phyloP scores from a whole-genome alignment of 352 stramenopile species.

The Pythium dissimile region DNA sequence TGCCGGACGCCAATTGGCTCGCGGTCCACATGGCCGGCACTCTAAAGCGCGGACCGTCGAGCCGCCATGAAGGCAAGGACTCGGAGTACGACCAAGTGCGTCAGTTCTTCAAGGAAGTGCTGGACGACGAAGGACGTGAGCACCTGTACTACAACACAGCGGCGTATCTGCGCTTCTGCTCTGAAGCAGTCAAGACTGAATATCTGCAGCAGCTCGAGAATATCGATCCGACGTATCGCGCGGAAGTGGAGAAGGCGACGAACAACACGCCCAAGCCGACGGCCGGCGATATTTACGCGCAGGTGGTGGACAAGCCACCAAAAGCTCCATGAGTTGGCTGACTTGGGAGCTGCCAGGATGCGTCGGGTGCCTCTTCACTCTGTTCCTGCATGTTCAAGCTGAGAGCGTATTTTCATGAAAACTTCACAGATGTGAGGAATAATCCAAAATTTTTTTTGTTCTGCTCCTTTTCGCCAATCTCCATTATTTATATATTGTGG shows the following conservation, averaged over 20 bases:
- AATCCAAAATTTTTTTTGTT: neutral
- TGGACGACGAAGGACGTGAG: constrained; percentile 15
- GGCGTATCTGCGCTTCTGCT: constrained; percentile 26
- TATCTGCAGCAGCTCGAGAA: constrained; percentile 27
- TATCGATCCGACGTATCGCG: constrained; percentile 24
- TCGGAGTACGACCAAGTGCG: constrained; percentile 28
- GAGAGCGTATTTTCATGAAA: too few species aligned
- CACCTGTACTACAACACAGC: constrained; percentile 28
- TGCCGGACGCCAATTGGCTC: constrained; percentile 18
- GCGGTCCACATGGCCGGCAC: constrained; percentile 18
- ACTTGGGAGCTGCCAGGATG: neutral
- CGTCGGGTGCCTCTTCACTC: too few species aligned
- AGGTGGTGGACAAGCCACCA: constrained; percentile 16
- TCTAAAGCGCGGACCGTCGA: constrained; percentile 23
- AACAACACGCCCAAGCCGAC: constrained; percentile 10
- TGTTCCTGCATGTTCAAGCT: too few species aligned
- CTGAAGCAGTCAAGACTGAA: constrained; percentile 7
- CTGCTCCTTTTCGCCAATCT: too few species aligned
- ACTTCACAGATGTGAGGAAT: too few species aligned
- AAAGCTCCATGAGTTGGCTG: constrained; percentile 7
- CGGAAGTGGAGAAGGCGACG: constrained; percentile 15
- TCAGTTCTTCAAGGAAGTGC: constrained; percentile 19
- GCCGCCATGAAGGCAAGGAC: constrained; percentile 23
- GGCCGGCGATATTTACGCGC: constrained; percentile 19
- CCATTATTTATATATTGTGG: too few species aligned